Percentiles rank a stretch among this genome's conserved stretches.
Conservation (phyloP, 2,329 filamentous ascomycete species). For the Thelonectria rubi region DNA sequence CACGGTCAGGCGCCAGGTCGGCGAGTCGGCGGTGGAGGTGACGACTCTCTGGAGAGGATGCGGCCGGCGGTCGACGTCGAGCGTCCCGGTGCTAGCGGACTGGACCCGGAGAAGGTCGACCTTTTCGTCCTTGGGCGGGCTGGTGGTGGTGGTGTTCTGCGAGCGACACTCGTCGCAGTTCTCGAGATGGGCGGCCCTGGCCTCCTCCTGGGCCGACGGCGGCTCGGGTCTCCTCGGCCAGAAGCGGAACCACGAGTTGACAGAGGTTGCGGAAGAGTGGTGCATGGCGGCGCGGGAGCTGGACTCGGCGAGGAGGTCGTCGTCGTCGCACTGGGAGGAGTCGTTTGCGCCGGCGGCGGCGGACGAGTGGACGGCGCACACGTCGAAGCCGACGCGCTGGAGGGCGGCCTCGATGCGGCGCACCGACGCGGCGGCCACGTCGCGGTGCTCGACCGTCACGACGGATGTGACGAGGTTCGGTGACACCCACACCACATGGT, state of each 20-base stretch:
- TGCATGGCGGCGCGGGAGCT: conserved; percentile 29
- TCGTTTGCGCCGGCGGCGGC: conserved; percentile 46
- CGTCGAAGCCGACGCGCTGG: conserved; percentile 67
- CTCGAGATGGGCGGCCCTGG: conserved; percentile 47
- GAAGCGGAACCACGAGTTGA: conserved; percentile 46
- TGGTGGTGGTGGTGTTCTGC: conserved; percentile 2
- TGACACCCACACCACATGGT: conserved; percentile 66
- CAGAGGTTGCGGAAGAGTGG: conserved; percentile 32
- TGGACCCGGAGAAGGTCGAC: conserved; percentile 19
- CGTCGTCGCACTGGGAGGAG: conserved; percentile 35
- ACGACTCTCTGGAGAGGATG: conserved; percentile 39
- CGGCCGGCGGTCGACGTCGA: conserved; percentile 17
- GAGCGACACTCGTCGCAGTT: conserved; percentile 51
- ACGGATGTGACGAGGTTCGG: conserved; percentile 77
- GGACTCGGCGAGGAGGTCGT: conserved; percentile 36
- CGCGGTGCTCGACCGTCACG: conserved; percentile 67
- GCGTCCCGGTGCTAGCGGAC: conserved; percentile 18
- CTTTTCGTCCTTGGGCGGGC: conserved; percentile 20
- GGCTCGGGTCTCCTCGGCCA: conserved; percentile 41
- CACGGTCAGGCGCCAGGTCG: conserved; percentile 60
- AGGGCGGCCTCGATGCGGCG: conserved; percentile 58
- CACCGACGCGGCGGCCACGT: conserved; percentile 53
- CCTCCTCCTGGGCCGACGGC: conserved; percentile 35
- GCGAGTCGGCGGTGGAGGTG: conserved; percentile 6
- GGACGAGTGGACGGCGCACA: conserved; percentile 59